A percentile compares a stretch with the other conserved stretches of the same genome.
These are phyloP conservation scores for Phylloporus arenicola DNA, from an alignment of 768 basidiomycete species.

Conservation along the genomic window DNA sequence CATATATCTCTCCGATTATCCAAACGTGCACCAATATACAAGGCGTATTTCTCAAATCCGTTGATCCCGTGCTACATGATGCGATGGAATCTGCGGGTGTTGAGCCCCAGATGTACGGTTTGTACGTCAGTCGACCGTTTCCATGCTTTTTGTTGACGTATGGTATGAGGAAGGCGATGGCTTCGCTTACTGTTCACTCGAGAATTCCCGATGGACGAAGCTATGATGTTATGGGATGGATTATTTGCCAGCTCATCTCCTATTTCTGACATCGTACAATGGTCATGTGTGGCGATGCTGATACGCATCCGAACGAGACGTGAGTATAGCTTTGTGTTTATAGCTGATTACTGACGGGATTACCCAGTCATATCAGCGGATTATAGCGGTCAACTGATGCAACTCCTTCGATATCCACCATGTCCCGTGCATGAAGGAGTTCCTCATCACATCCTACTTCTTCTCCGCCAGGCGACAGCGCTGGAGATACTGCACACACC, in stretches of 20 bases:
- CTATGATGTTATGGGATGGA: conserved; percentile 93
- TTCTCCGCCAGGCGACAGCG: conserved; percentile 79
- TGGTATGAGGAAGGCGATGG: conserved; percentile 65
- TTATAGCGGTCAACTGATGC: conserved; percentile 80
- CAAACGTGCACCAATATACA: conserved; percentile 79
- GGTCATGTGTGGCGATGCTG: conserved; percentile 93
- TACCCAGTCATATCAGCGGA: conserved; percentile 75
- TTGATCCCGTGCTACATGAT: conserved; percentile 77
- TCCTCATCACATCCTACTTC: conserved; percentile 57
- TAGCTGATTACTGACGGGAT: conserved; percentile 10
- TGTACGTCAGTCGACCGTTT: conserved; percentile 48
- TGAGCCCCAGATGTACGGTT: conserved; percentile 95
- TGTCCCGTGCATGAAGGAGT: conserved; percentile 30
- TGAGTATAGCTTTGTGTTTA: conserved; percentile 35
- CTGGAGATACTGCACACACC: conserved; percentile 71
- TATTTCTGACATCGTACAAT: conserved; percentile 69
- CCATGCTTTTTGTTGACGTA: conserved; percentile 12
- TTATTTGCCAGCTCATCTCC: conserved; percentile 80
- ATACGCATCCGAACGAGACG: conserved; percentile 87
- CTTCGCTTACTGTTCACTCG: conserved; percentile 88
- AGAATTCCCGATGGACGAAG: conserved; percentile 76
- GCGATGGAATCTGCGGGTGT: conserved; percentile 74
- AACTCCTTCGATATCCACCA: conserved; percentile 79
- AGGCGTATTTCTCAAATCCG: conserved; percentile 58
- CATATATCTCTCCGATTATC: conserved; percentile 82